Evolutionary conservation across 768 basidiomycete species (phyloP), one percentile per base, ranked within the genome.

Genomic region (Candolleomyces eurysporus): DNA sequence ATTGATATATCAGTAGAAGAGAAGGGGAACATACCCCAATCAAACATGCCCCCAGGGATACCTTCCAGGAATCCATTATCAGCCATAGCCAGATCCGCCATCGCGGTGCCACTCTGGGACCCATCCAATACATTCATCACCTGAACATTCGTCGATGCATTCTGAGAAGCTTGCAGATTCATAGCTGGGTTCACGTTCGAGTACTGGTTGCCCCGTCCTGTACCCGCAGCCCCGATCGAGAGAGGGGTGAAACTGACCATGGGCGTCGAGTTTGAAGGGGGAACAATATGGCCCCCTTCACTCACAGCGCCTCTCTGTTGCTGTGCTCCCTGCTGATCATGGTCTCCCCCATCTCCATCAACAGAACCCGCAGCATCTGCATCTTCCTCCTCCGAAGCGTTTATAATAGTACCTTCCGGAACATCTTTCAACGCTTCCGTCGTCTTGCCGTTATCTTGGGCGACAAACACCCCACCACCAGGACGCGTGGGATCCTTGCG

Each of bases 391-490:
- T 78, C 78, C 60, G 76, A 73, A 61, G 72, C 73, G 60, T 71
- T 76, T 45, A 90, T 82, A 55, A 91, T 75, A 49, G 78, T 79
- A 8, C 86, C 86, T 60, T 76, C 78, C 5, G 84, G 82, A 40
- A 90, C 52, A 64, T 87, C 84, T 59, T 79, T 76, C 61, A 85
- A 80, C 65, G 81, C 76, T 43, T 74, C 79, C 46, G 76, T 73
- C 51, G 68, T 67, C n/a, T 73, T 75, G 50, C 75, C 75, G 55
- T 82, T 81, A 13, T 80, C 78, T 48, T 76, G 77, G 3, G 89
- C 92, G 51, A 96, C 71, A 65, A 91, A 97, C 7, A 96, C 87
- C 11, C 94, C 94, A 9, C 89, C 88, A n/a, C 93, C 94, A 11
- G 92, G 92, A 51, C 89, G 82, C 51, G 87, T 86, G 7, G 85